A percentile compares a stretch with the other conserved stretches of the same genome.
These are phyloP conservation scores for Boletellus sp. DNA, from an alignment of 768 basidiomycete species.

Conservation along the genomic window DNA sequence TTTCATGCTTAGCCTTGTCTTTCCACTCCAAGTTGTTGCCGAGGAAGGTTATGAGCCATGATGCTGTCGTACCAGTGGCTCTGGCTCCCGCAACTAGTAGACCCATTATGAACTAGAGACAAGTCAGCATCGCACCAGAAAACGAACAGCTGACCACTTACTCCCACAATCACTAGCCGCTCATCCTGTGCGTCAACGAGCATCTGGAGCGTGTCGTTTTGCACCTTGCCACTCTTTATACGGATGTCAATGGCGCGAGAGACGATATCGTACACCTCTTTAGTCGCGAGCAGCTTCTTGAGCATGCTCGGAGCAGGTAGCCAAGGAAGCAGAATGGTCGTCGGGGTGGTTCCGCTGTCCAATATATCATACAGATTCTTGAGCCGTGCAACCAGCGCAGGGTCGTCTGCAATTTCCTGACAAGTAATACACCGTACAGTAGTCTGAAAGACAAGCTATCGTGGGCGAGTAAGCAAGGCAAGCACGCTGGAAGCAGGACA, in stretches of 20 bases:
- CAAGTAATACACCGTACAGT: constrained; percentile 67
- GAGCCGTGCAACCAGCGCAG: constrained; percentile 55
- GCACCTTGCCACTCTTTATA: constrained; percentile 50
- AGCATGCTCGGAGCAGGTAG: constrained; percentile 71
- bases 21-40: constrained; percentile 67
- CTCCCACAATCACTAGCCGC: constrained; percentile 64
- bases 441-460: constrained; percentile 67
- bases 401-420: constrained; percentile 66
- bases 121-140: constrained; percentile 21
- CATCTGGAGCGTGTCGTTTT: constrained; percentile 70
- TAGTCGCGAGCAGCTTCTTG: constrained; percentile 67
- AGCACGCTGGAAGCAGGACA: neutral
- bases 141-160: constrained; percentile 32
- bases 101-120: constrained; percentile 72
- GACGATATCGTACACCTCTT: constrained; percentile 71
- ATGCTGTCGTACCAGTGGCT: constrained; percentile 77
- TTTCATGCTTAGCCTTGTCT: constrained; percentile 55
- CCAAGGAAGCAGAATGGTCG: constrained; percentile 73
- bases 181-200: constrained; percentile 70
- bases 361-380: constrained; percentile 64
- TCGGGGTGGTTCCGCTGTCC: constrained; percentile 68
- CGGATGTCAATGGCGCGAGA: constrained; percentile 53
- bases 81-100: constrained; percentile 76
- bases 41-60: constrained; percentile 72
- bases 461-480: neutral